Conservation (phyloP, 768 basidiomycete species). For the Boletus rufocinnamomeus region DNA sequence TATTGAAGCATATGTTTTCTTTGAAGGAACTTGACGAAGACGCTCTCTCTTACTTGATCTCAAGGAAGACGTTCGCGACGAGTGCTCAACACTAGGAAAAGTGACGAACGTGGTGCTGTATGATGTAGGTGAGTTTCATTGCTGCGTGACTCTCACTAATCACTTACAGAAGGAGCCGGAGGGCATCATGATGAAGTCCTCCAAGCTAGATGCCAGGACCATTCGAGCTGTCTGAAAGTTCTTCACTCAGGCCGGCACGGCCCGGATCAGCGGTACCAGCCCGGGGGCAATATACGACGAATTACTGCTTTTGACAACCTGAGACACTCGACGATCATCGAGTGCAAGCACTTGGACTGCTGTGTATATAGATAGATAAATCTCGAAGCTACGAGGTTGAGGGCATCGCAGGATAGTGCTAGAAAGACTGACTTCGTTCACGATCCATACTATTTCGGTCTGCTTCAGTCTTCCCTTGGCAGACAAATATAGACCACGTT, state of each 20-base stretch:
- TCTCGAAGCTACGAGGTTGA: not conserved
- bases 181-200: slow-evolving; percentile 95
- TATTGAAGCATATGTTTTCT: slow-evolving; percentile 95
- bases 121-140: slow-evolving; percentile 62
- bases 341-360: not conserved
- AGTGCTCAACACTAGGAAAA: slow-evolving; percentile 85
- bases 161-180: slow-evolving; percentile 78
- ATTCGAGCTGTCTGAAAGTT: no score
- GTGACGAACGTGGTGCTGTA: slow-evolving; percentile 96
- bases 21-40: slow-evolving; percentile 85
- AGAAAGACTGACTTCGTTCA: not conserved
- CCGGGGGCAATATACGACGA: no score
- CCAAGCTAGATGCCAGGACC: no score
- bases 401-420: not conserved
- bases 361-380: not conserved
- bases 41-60: slow-evolving; percentile 84
- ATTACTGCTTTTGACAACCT: not conserved
- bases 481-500: not conserved
- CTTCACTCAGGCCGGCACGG: not conserved
- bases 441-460: not conserved
- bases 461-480: not conserved
- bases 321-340: not conserved
- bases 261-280: not conserved
- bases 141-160: slow-evolving; percentile 4
- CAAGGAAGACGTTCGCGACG: slow-evolving; percentile 95